phyloP scores from a whole-genome alignment of 202 grass and related monocot genomes.

The Zoysia matrella region DNA sequence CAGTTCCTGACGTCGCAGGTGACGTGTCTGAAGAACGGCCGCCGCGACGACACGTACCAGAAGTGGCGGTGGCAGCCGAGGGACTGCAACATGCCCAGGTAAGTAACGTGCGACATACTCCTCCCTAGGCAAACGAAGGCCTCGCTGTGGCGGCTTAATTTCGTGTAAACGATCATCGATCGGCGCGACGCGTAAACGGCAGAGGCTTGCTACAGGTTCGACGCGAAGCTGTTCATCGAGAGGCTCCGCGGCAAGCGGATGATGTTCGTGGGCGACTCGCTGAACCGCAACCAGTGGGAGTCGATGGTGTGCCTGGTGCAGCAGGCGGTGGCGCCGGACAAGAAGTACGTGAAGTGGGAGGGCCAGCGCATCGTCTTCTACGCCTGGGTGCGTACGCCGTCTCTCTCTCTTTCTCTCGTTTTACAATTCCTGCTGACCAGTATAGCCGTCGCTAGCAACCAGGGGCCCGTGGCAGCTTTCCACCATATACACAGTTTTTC shows the following conservation, averaged over 20 bases:
- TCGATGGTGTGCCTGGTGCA: conserved; percentile 98
- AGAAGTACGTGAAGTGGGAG: conserved; percentile 76
- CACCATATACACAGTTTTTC: too few relatives aligned
- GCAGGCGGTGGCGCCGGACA: conserved; percentile 64
- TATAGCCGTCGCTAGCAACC: conserved; percentile 23
- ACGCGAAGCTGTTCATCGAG: conserved; percentile 87
- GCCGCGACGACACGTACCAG: conserved; percentile 89
- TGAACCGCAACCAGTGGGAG: conserved; percentile 99
- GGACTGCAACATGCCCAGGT: conserved; percentile 83
- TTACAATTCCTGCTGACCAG: conserved; percentile 35
- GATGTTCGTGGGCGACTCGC: conserved; percentile 97
- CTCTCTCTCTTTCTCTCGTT: not conserved
- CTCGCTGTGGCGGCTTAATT: too few relatives aligned
- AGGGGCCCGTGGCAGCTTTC: not conserved
- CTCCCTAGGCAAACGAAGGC: not conserved
- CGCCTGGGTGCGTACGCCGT: conserved; percentile 57
- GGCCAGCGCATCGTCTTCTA: conserved; percentile 68
- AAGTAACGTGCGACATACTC: not conserved
- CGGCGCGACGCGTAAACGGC: not conserved
- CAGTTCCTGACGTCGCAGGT: conserved; percentile 91
- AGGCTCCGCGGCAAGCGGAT: conserved; percentile 76
- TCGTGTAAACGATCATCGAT: too few relatives aligned
- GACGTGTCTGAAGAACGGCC: conserved; percentile 95
- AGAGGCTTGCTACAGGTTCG: conserved; percentile 55
- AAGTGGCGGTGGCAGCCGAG: conserved; percentile 97